phyloP scores from a whole-genome alignment of 306 rosid species.

The Fagus crenata region DNA sequence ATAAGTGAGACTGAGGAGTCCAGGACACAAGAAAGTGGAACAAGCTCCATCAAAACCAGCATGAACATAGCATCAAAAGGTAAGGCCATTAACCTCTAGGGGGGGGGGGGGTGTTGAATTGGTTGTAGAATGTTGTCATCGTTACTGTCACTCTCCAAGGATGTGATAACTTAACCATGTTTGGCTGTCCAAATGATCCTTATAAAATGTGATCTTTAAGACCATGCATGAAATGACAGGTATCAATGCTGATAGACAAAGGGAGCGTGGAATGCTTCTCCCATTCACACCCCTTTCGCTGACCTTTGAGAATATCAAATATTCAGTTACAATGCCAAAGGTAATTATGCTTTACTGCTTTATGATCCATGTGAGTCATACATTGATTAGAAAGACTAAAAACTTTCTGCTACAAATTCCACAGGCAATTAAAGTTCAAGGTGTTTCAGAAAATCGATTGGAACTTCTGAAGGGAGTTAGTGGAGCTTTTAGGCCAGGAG shows the following conservation, averaged over 20 bases:
- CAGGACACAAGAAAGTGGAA: background rate
- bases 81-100: background rate
- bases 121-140: no score
- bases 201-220: background rate
- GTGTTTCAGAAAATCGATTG: slow-evolving; percentile 8
- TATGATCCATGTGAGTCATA: background rate
- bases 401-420: background rate
- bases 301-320: slow-evolving; percentile 26
- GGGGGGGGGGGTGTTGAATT: no score
- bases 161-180: no score
- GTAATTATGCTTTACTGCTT: background rate
- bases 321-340: slow-evolving; percentile 37
- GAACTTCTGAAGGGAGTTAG: slow-evolving; percentile 31
- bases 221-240: slow-evolving; percentile 9
- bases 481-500: slow-evolving; percentile 36
- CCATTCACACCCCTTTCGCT: slow-evolving; percentile 32
- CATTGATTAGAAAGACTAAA: background rate
- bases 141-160: no score
- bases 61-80: background rate
- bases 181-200: background rate
- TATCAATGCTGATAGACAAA: background rate
- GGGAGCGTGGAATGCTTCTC: slow-evolving; percentile 6
- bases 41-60: background rate
- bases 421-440: slow-evolving; percentile 35
- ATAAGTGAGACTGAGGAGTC: background rate